phyloP scores from a whole-genome alignment of 2,329 filamentous ascomycete species.

The Calonectria ilicicola region DNA sequence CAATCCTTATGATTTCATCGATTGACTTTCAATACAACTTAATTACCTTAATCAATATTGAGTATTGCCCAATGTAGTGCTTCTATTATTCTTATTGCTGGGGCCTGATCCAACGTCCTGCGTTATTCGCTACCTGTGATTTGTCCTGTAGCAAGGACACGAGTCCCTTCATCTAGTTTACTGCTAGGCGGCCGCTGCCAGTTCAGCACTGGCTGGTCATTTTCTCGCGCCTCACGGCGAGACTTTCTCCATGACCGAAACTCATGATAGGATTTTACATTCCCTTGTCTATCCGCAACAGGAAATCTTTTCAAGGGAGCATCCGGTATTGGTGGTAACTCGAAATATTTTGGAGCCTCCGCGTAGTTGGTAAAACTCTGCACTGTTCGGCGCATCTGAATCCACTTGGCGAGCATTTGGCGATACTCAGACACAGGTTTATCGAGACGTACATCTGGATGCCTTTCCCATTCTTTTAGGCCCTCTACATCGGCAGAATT shows the following conservation, averaged over 20 bases:
- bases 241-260: not conserved
- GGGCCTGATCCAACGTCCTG: too few species aligned
- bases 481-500: slow-evolving; percentile 22
- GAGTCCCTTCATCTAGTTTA: not conserved
- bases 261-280: not conserved
- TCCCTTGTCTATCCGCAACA: not conserved
- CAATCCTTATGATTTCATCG: too few species aligned
- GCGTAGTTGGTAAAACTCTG: slow-evolving; percentile 18
- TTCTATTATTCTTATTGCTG: too few species aligned
- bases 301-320: not conserved
- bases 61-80: too few species aligned
- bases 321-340: slow-evolving; percentile 34
- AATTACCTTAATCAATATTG: too few species aligned
- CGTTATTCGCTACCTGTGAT: not conserved
- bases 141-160: not conserved
- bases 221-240: not conserved
- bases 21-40: too few species aligned
- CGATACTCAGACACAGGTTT: slow-evolving; percentile 45
- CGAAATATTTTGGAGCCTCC: slow-evolving; percentile 33
- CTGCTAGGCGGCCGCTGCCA: not conserved
- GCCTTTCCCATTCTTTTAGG: slow-evolving; percentile 44
- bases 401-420: slow-evolving; percentile 42
- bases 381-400: slow-evolving; percentile 7
- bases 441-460: slow-evolving; percentile 48
- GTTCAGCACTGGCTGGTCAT: not conserved